Evolutionary conservation across 148 eudicot genomes (phyloP).

Genomic region (Spergularia bocconei): DNA sequence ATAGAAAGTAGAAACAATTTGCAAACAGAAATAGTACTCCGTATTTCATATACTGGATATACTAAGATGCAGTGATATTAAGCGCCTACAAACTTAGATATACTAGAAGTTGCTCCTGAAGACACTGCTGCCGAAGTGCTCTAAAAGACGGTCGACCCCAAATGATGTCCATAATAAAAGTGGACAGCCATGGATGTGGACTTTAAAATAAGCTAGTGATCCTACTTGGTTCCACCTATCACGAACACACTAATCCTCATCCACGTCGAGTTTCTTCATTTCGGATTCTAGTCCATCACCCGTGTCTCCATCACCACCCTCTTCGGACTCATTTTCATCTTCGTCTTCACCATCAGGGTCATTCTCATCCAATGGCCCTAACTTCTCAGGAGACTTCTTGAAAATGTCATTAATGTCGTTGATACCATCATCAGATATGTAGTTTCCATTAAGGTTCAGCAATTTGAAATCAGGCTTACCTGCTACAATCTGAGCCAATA

Average conservation of each 20-base stretch:
- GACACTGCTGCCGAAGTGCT: constrained; percentile 2
- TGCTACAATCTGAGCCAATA: constrained; percentile 53
- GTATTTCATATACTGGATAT: neutral
- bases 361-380: constrained; percentile 76
- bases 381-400: constrained; percentile 44
- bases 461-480: constrained; percentile 46
- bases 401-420: constrained; percentile 59
- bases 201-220: neutral
- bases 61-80: neutral
- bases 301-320: constrained; percentile 26
- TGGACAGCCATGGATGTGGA: constrained; percentile 12
- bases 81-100: constrained; percentile 3
- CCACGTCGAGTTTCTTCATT: constrained; percentile 51
- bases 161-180: constrained; percentile 15
- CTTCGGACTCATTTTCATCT: constrained; percentile 54
- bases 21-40: neutral
- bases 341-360: constrained; percentile 72
- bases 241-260: neutral
- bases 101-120: constrained; percentile 1
- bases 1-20: neutral
- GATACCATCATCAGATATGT: constrained; percentile 68
- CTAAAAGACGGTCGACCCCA: constrained; percentile 17
- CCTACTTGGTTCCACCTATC: neutral
- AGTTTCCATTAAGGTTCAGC: constrained; percentile 57
- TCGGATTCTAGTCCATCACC: constrained; percentile 50